phyloP scores from a whole-genome alignment of 345 rosid species.

The Hibiscus tridactylites region DNA sequence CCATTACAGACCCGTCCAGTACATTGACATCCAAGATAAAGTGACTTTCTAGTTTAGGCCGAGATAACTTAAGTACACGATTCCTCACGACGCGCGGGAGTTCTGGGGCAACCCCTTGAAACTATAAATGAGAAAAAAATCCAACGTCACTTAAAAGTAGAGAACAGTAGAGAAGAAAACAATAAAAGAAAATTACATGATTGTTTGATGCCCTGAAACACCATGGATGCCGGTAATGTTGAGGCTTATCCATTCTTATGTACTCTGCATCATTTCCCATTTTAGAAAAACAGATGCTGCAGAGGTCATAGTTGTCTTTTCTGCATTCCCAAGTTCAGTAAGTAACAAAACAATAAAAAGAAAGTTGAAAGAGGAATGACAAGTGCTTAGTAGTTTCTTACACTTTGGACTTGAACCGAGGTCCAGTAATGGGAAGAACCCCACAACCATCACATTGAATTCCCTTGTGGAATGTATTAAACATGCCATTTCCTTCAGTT shows the following conservation, averaged over 20 bases:
- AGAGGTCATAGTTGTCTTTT: conserved; percentile 73
- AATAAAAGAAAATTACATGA: conserved; percentile 18
- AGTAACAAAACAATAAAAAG: not conserved
- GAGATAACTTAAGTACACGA: conserved; percentile 25
- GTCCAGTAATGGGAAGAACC: conserved; percentile 77
- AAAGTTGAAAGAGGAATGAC: not conserved
- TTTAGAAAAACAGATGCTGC: conserved; percentile 66
- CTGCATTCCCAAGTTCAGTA: conserved; percentile 30
- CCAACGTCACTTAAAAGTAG: not conserved
- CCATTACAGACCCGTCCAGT: conserved; percentile 68
- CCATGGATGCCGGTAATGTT: conserved; percentile 21
- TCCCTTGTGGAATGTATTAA: conserved; percentile 66
- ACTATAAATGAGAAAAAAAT: conserved; percentile 15
- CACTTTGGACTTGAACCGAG: conserved; percentile 87
- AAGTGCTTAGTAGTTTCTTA: conserved; percentile 29
- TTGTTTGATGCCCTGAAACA: conserved; percentile 25
- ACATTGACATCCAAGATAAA: conserved; percentile 81
- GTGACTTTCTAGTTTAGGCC: conserved; percentile 64
- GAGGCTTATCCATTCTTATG: conserved; percentile 59
- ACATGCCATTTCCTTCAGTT: conserved; percentile 20
- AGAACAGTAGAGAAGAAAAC: conserved; percentile 5
- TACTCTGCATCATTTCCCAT: conserved; percentile 69
- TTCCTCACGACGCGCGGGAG: conserved; percentile 15
- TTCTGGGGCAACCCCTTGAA: conserved; percentile 22
- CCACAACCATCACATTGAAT: conserved; percentile 91